Evolutionary conservation across 2,329 filamentous ascomycete species (phyloP), one percentile per base, ranked within the genome.

Genomic region (Ilyonectria sp.): DNA sequence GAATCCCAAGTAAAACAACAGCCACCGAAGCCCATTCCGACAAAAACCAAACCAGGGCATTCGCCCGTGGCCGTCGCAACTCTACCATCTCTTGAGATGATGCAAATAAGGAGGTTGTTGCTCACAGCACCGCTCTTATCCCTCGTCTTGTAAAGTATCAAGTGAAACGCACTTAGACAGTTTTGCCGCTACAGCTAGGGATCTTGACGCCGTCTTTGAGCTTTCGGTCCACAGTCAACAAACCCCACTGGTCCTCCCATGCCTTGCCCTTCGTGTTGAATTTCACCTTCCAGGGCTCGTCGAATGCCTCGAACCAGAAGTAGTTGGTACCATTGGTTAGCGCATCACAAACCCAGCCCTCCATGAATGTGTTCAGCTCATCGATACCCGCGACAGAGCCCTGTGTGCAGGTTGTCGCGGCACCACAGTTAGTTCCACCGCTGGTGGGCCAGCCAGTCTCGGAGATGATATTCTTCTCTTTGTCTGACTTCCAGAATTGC

Each of bases 271-370:
- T 81, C 6, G 84, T 85, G 79, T 98, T 92, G 82, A 91, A 97
- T 19, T 81, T 77, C 62, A 92, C 85, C 84, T 98, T 98, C 95
- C 95, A 98, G 2, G 94, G 94, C 85, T 98, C 95, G 78, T 98
- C 95, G 79, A 98, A 98, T 10, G 94, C 94, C 78, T 95, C 93
- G 79, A 98, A 98, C 95, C 95, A 98, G 78, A 98, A 98, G 80
- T 97, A 98, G 72, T 97, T 91, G 2, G 94, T 98, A 52, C 91
- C 92, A 76, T 97, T 97, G 26, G 84, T 84, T 69, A 98, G 82
- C 11, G 93, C 91, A 58, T 90, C 86, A 79, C 95, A 98, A 0
- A 98, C 90, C 92, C 93, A 98, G 70, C 90, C 89, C 2, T 90
- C 85, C 89, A 98, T 91, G 75, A 98, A 94, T n/a, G 84, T 86